These are phyloP conservation scores for Lasiodiplodia sp. DNA, from an alignment of 2,329 filamentous ascomycete genomes.

Conservation along the genomic window DNA sequence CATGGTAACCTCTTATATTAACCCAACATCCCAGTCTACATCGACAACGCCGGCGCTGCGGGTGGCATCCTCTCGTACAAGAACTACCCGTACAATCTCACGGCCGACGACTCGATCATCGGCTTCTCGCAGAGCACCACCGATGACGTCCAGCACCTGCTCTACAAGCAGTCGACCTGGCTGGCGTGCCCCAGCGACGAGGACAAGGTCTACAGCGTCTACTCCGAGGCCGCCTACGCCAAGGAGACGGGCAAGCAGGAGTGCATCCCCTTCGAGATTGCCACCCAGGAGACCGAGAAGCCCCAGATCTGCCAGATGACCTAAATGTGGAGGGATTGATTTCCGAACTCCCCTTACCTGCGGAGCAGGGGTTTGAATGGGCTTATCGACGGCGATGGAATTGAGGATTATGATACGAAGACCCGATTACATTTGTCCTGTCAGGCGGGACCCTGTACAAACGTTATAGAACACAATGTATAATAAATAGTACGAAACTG, in stretches of 20 bases:
- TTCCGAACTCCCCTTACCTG: too few relatives aligned
- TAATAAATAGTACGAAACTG: background rate
- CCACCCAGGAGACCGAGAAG: background rate
- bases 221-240: conserved; percentile 6
- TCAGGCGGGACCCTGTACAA: background rate
- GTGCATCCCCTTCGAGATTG: conserved; percentile 12
- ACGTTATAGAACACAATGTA: background rate
- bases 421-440: background rate
- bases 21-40: background rate
- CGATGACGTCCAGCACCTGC: background rate
- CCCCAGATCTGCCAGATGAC: background rate
- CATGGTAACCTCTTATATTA: too few relatives aligned
- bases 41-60: conserved; percentile 13
- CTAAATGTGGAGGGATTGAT: background rate
- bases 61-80: conserved; percentile 26
- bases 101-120: background rate
- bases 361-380: too few relatives aligned
- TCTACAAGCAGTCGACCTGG: conserved; percentile 7
- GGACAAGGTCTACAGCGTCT: conserved; percentile 1
- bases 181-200: background rate
- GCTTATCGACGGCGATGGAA: background rate
- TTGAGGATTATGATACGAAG: background rate
- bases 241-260: conserved; percentile 2
- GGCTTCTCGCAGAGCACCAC: background rate
- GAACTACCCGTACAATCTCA: conserved; percentile 9